Evolutionary conservation across 331 rosid genomes (phyloP), one percentile per base, ranked within the genome.

Genomic region (Ulmus americana): DNA sequence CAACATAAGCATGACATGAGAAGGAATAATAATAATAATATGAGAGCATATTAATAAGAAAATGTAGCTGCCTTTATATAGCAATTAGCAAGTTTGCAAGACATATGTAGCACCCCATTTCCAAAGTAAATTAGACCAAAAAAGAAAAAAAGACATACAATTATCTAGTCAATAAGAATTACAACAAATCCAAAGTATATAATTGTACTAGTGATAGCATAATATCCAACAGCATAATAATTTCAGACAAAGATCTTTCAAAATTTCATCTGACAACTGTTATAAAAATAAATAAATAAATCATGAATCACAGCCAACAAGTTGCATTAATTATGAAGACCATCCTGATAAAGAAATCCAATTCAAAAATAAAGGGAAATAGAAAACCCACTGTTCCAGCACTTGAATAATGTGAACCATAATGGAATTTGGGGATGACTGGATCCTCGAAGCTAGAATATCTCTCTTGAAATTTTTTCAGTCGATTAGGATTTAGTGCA

Each of bases 401-500:
- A 84, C 97, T 94, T 8, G 97, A 94, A 80, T 90, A 94, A 85
- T 94, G 97, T 54, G 99, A 94, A 70, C 99, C 99, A 56, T 87
- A 94, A 81, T 90, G 99, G 68, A 94, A 94, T 73, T 90, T 94
- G 66, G 99, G 97, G 55, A 90, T 94, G 79, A 85, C 63, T 1
- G 97, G 99, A 83, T 94, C 99, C 70, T 90, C 96, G 69, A 94
- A 94, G 82, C 85, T 90, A 45, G 84, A 72, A 70, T 87, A 94
- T 75, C 99, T 83, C 88, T 94, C 96, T 81, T 87, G 91, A 80
- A 90, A 87, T 63, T 87, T 94, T 70, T 79, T 70, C 58, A 90
- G 77, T 41, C 96, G 99, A 67, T 87, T 85, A 41, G 95, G 65
- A 80, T 83, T 87, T 60, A 94, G 71, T 39, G 95, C 95, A 76